Percentiles rank a stretch among this genome's conserved stretches.
These are phyloP conservation scores for Kazachstania kunashirensis DNA, from an alignment of 805 yeast genomes.

Conservation along the genomic window DNA sequence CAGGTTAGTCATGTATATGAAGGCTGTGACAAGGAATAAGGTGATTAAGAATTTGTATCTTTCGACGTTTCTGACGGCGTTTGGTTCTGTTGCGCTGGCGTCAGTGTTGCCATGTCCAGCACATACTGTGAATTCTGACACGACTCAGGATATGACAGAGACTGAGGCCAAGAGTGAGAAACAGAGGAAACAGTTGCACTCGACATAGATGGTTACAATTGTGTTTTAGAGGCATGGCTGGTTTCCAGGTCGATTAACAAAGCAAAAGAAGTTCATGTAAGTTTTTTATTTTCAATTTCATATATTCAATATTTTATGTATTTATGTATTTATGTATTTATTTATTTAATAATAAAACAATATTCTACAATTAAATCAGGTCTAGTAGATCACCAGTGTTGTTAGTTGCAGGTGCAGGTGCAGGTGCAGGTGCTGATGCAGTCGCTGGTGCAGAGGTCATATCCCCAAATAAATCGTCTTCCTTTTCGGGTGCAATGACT, in stretches of 20 bases:
- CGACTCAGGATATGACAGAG: conserved; percentile 7
- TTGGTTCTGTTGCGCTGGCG: conserved; percentile 36
- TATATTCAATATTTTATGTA: no score
- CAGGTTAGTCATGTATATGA: conserved; percentile 31
- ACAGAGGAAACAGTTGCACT: not conserved
- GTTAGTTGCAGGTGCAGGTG: conserved; percentile 2
- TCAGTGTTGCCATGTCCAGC: conserved; percentile 38
- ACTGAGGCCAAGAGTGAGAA: not conserved
- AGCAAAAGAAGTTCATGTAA: no score
- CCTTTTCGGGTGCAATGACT: conserved; percentile 1
- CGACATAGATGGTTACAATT: not conserved
- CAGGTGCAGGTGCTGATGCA: conserved; percentile 1
- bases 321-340: no score
- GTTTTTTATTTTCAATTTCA: no score
- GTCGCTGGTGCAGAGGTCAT: conserved; percentile 13
- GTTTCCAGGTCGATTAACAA: no score
- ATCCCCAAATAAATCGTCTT: conserved; percentile 31
- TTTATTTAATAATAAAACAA: no score
- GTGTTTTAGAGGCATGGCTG: no score
- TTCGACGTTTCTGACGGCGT: conserved; percentile 55
- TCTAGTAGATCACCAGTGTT: conserved; percentile 3
- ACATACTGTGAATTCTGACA: conserved; percentile 34
- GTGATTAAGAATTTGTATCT: conserved; percentile 45
- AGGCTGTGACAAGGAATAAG: conserved; percentile 44
- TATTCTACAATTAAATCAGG: not conserved